Evolutionary conservation across 1,284 basidiomycete species (phyloP), one percentile per base, ranked within the genome.

Genomic region (Cutaneotrichosporon cavernicola): DNA sequence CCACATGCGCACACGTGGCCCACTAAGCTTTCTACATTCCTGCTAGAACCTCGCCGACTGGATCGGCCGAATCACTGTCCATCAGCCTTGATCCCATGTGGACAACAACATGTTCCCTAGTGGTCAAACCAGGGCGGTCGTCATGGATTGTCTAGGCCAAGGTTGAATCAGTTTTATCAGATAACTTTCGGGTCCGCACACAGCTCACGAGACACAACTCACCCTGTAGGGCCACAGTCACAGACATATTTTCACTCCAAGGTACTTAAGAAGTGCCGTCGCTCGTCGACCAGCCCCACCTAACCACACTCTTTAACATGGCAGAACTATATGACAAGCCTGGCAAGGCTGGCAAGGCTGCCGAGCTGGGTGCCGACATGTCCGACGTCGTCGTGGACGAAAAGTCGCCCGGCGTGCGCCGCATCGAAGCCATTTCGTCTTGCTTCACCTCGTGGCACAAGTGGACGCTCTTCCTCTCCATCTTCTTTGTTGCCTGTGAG

Each of bases 401-500:
- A 10, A 65, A 65, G 61, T 68, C 56, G 16, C 65, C 65, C 16
- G 65, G 65, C 43, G 62, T 66, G 26, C 59, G 30, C 16, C 61
- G 62, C 36, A 62, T 66, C 65, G 65, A 66, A 59, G 65, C 65
- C 59, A 61, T 66, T 30, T 50, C 59, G n/a, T 40, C 31, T 34
- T 43, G 49, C 38, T 63, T 66, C 56, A 63, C 59, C 10, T 32
- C 36, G 14, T 58, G 62, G 62, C 56, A 66, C 62, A 46, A 43
- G 34, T 57, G 40, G 40, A 36, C 58, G 21, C 56, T 82, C 30
- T 81, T 81, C 69, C 43, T 73, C 50, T 72, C 74, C n/a, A 72
- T 81, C 58, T 82, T 82, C 67, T 66, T 82, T 22, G 66, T 81
- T 36, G 69, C 80, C 5, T 82, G 77, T 64, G 32, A 36, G 61